A percentile compares a stretch with the other conserved stretches of the same genome.
These are phyloP conservation scores for Suillus fuscotomentosus DNA, from an alignment of 768 basidiomycete species.

Conservation along the genomic window DNA sequence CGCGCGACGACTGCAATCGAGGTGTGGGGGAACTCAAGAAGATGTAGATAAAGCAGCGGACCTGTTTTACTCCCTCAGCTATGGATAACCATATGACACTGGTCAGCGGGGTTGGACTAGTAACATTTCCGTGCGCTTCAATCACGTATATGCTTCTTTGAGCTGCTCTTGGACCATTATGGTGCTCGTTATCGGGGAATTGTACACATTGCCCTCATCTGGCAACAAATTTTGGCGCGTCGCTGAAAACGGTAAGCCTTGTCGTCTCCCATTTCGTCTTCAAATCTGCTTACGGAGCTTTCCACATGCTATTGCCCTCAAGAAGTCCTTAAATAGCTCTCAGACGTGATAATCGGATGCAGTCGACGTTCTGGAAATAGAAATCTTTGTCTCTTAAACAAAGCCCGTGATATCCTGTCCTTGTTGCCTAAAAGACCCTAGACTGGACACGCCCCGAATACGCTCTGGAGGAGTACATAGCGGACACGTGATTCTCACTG, in stretches of 20 bases:
- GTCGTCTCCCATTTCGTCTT: background rate
- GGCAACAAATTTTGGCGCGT: background rate
- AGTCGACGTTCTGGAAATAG: slow-evolving; percentile 1
- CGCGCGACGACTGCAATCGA: background rate
- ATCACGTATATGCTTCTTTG: background rate
- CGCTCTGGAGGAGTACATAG: background rate
- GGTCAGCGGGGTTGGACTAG: background rate
- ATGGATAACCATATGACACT: background rate
- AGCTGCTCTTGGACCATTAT: background rate
- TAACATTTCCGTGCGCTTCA: background rate
- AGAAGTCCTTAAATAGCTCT: slow-evolving; percentile 2
- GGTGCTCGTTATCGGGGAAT: background rate
- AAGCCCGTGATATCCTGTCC: background rate
- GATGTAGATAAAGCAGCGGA: background rate
- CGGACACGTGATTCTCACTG: background rate
- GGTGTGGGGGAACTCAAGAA: background rate
- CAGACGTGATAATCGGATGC: background rate
- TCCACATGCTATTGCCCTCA: background rate
- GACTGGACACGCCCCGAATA: background rate
- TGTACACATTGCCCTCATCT: background rate
- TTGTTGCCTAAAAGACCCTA: slow-evolving; percentile 8
- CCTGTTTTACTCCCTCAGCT: too few species aligned
- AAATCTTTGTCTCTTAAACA: background rate
- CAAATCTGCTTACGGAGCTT: background rate
- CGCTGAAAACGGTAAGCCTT: slow-evolving; percentile 1